Conservation (phyloP, 768 basidiomycete genomes). For the Tulasnella sp. region DNA sequence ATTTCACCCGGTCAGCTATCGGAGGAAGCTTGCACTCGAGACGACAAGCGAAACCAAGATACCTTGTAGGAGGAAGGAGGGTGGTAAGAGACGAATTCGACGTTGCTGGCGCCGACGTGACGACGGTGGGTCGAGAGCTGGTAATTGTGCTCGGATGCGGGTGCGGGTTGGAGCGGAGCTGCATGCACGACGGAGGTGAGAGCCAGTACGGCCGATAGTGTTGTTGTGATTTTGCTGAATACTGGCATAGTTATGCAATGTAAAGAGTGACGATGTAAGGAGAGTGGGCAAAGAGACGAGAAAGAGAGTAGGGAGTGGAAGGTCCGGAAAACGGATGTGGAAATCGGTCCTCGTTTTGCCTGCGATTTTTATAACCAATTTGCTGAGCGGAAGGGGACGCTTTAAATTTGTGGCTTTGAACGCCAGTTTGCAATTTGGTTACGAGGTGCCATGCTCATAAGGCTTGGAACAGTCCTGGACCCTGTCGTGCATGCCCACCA, state of each 20-base stretch:
- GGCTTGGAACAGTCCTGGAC: too few species aligned
- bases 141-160: background rate
- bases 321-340: too few species aligned
- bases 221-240: slow-evolving; percentile 15
- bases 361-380: too few species aligned
- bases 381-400: too few species aligned
- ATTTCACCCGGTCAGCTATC: background rate
- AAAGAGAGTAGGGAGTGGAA: background rate
- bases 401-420: too few species aligned
- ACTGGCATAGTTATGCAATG: background rate
- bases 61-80: background rate
- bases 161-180: background rate
- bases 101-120: background rate
- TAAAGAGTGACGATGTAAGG: background rate
- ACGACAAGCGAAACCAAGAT: too few species aligned
- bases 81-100: slow-evolving; percentile 8
- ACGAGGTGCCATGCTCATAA: too few species aligned
- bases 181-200: background rate
- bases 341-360: too few species aligned
- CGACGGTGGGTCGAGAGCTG: slow-evolving; percentile 4
- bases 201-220: background rate
- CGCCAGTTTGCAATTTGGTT: too few species aligned
- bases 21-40: background rate
- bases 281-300: background rate
- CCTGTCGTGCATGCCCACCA: too few species aligned